Evolutionary conservation across 306 rosid species (phyloP), one percentile per base, ranked within the genome.

Genomic region (Hylodesmum podocarpum): DNA sequence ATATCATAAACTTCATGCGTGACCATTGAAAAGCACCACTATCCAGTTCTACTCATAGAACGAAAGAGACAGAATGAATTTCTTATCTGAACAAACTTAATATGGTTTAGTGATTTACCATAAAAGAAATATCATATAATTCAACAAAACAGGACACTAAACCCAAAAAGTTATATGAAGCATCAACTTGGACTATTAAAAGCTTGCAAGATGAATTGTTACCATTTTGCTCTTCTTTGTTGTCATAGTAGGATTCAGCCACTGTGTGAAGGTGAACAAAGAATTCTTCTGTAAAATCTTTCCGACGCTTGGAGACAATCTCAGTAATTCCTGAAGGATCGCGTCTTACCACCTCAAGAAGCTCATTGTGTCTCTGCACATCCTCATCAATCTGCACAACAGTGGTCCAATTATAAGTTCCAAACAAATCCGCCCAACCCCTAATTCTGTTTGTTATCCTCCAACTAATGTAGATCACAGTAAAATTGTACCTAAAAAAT

Each of bases 261-360:
- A 96, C 90, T 0, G 87, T 84, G 69, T 87, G 87, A 83, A 96
- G 90, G 83, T 96, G 98, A 72, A 82, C 79, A 70, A 96, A 92
- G 78, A 92, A 96, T 82, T 96, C 99, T 72, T 88, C 87, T 0
- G 99, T 96, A 82, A 96, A 96, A 85, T 92, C 98, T 81, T 96
- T 96, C 15, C 96, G 91, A 22, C 96, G 96, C 77, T 88, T 88
- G 64, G 94, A 43, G 72, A 96, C 90, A 51, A 92, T 65, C 22
- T 96, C 95, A 67, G 62, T 82, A 64, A 96, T 81, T 77, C 84
- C 87, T 10, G 86, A 73, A 28, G 88, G 82, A 34, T 82, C 70
- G 16, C 43, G 74, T 66, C 71, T 84, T 71, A 92, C 69, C 72
- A 76, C 87, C 68, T 87, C 77, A 77, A 96, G 88, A 82, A 92